phyloP scores from a whole-genome alignment of 106 monocot species.

The Triglochin maritima region DNA sequence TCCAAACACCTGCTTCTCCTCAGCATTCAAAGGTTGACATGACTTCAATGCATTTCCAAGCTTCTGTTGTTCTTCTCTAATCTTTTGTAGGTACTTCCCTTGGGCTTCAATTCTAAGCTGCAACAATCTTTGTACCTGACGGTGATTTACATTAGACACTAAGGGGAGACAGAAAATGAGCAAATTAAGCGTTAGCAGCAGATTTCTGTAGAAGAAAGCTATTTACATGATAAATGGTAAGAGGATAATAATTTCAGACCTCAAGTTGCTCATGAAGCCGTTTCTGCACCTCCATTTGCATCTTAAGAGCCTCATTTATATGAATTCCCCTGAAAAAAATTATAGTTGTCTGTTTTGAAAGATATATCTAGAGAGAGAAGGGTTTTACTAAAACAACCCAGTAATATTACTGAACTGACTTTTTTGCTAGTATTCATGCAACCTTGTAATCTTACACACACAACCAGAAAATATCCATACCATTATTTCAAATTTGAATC shows the following conservation, averaged over 20 bases:
- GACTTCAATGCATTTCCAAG: constrained; percentile 21
- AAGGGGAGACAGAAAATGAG: neutral
- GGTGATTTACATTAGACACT: neutral
- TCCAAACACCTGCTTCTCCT: constrained; percentile 12
- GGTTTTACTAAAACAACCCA: no score
- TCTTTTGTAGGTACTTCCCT: constrained; percentile 62
- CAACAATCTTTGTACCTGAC: constrained; percentile 65
- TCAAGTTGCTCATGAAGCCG: constrained; percentile 79
- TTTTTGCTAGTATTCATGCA: no score
- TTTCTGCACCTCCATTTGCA: constrained; percentile 98
- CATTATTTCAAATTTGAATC: no score
- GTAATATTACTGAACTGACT: no score
- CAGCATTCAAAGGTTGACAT: neutral
- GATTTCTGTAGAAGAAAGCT: neutral
- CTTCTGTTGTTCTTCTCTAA: constrained; percentile 76
- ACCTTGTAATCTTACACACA: no score
- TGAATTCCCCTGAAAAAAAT: constrained; percentile 44
- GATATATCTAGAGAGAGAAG: no score
- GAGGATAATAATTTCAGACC: constrained; percentile 12
- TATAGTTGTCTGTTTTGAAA: no score
- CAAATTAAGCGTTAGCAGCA: neutral
- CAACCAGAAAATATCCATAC: no score
- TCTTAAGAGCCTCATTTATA: constrained; percentile 65
- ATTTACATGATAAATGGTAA: neutral
- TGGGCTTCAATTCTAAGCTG: constrained; percentile 86